A percentile compares a stretch with the other conserved stretches of the same genome.
These are phyloP conservation scores for Asterella californica DNA, from an alignment of 225 moss, liverwort and hornwort genomes.

Conservation along the genomic window DNA sequence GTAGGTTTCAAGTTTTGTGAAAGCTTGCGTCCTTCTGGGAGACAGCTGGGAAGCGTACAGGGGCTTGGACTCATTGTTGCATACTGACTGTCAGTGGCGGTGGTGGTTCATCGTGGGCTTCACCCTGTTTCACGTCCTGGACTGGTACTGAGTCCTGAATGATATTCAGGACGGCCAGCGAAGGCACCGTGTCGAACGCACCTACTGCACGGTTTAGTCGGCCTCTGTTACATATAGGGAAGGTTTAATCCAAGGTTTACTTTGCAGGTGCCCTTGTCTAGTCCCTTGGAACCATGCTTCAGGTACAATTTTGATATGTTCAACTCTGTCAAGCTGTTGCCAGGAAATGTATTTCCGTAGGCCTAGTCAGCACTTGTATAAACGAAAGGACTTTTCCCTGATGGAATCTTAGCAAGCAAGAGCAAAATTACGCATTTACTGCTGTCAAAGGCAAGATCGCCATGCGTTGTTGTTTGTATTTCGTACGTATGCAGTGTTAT, in stretches of 20 bases:
- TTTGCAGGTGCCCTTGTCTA: not conserved
- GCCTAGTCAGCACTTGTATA: not conserved
- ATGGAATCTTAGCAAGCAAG: not conserved
- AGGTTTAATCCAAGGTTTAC: not conserved
- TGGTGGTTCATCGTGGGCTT: not conserved
- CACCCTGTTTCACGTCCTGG: not conserved
- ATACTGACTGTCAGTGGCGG: not conserved
- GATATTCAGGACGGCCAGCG: not conserved
- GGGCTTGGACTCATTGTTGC: not conserved
- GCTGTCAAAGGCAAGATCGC: too few species aligned
- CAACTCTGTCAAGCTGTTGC: conserved; percentile 1
- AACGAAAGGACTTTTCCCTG: not conserved
- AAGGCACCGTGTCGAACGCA: not conserved
- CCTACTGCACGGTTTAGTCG: too few species aligned
- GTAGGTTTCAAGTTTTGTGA: conserved; percentile 3
- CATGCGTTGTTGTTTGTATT: too few species aligned
- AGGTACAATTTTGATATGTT: not conserved
- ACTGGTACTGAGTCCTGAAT: not conserved
- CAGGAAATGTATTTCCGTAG: not conserved
- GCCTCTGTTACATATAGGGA: too few species aligned
- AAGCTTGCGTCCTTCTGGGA: not conserved
- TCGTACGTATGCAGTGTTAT: too few species aligned
- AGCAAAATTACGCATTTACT: not conserved
- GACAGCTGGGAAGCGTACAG: not conserved
- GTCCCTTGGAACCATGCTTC: not conserved